Percentiles rank a stretch among this genome's conserved stretches.
These are phyloP conservation scores for Scheffersomyces segobiensis DNA, from an alignment of 1,139 yeast genomes.

Conservation along the genomic window DNA sequence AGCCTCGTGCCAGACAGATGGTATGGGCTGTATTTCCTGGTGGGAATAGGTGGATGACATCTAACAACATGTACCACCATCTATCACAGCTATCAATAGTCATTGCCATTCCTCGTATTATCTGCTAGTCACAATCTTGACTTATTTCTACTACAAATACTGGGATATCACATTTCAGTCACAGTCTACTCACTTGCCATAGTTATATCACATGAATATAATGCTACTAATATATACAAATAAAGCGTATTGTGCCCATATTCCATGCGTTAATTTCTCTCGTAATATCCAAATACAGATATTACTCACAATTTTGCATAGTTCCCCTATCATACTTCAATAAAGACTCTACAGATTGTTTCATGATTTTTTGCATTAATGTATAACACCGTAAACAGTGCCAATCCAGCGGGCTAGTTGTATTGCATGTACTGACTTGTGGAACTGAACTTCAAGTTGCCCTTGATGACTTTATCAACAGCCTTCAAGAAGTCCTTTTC, in stretches of 20 bases:
- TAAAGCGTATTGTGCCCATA: no score
- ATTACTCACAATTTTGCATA: no score
- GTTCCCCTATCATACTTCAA: not conserved
- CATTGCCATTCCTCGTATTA: not conserved
- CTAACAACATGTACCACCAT: not conserved
- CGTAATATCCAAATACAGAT: no score
- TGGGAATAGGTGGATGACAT: conserved; percentile 59
- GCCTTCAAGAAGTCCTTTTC: conserved; percentile 97
- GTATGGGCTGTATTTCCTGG: conserved; percentile 96
- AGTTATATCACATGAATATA: no score
- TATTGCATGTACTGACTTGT: conserved; percentile 98
- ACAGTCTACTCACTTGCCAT: no score
- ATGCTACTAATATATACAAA: no score
- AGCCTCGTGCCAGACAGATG: conserved; percentile 94
- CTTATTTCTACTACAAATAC: no score
- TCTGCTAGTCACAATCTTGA: no score
- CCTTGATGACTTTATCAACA: conserved; percentile 97
- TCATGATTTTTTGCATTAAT: not conserved
- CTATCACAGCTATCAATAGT: not conserved
- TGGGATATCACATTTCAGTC: no score
- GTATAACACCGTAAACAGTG: not conserved
- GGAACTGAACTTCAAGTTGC: conserved; percentile 95
- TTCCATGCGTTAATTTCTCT: no score
- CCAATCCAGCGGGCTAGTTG: conserved; percentile 42
- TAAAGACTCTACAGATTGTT: not conserved